Evolutionary conservation across 257 asterid species (phyloP).

Genomic region (Forsythia suspensa): DNA sequence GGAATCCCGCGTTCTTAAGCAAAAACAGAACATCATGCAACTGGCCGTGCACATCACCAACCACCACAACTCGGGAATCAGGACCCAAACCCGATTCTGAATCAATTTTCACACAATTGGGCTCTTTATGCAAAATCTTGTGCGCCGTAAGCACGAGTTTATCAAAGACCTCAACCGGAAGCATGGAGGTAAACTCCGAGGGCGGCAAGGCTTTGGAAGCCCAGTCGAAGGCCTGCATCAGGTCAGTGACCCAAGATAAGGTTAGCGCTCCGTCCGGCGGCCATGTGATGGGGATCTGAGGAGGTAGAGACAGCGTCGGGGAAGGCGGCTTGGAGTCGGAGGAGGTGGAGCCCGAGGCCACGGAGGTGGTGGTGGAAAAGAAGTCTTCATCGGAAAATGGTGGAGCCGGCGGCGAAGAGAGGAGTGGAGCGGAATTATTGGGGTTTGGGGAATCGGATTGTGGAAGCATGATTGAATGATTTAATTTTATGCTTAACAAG

Average conservation of each 20-base stretch:
- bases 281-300: constrained; percentile 85
- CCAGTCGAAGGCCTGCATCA: constrained; percentile 81
- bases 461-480: neutral
- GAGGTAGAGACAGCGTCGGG: constrained; percentile 37
- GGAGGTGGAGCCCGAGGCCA: constrained; percentile 52
- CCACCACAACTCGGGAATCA: constrained; percentile 68
- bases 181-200: constrained; percentile 60
- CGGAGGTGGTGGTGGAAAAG: constrained; percentile 53
- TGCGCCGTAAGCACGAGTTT: constrained; percentile 69
- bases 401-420: constrained; percentile 36
- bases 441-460: constrained; percentile 3
- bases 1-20: constrained; percentile 74
- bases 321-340: constrained; percentile 46
- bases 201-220: constrained; percentile 66
- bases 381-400: constrained; percentile 72
- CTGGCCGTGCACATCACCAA: constrained; percentile 98
- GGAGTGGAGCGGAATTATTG: neutral
- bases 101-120: constrained; percentile 73
- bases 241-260: constrained; percentile 56
- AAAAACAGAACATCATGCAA: constrained; percentile 81
- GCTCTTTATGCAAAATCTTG: constrained; percentile 89
- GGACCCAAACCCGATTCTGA: constrained; percentile 43
- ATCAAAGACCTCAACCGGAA: constrained; percentile 79
- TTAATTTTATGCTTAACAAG: neutral
- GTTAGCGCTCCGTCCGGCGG: constrained; percentile 63